A percentile compares a stretch with the other conserved stretches of the same genome.
Evolutionary conservation across 805 yeast species (phyloP).

Genomic region (Cyberlindnera petersonii): DNA sequence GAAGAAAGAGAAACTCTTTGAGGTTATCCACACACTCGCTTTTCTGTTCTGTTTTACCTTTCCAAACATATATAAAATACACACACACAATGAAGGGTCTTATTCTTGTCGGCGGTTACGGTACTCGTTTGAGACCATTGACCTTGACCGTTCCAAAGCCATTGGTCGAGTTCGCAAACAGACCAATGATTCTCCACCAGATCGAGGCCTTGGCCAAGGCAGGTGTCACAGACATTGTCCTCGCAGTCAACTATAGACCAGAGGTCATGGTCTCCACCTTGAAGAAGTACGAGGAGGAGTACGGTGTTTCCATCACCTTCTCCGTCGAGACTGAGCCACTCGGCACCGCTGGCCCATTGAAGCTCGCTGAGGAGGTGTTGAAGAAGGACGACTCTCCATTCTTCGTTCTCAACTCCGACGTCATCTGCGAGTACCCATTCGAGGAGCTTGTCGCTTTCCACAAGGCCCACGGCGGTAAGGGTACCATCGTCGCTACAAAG

Average conservation of each 20-base stretch:
- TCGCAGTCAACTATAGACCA: constrained; percentile 99
- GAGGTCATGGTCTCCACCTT: constrained; percentile 97
- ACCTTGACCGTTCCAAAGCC: constrained; percentile 95
- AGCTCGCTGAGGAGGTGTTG: constrained; percentile 90
- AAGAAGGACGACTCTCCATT: constrained; percentile 95
- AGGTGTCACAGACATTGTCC: constrained; percentile 97
- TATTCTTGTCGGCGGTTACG: constrained; percentile 99
- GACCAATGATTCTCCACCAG: constrained; percentile 98
- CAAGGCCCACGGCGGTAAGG: constrained; percentile 92
- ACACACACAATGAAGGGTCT: constrained; percentile 82
- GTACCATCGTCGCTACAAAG: constrained; percentile 98
- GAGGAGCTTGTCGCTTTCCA: constrained; percentile 89
- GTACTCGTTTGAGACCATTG: constrained; percentile 99
- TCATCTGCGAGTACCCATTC: constrained; percentile 98
- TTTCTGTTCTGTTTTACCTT: neutral
- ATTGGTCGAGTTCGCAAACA: constrained; percentile 95
- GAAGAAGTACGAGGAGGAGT: constrained; percentile 89
- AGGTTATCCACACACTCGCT: constrained; percentile 9
- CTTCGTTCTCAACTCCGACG: constrained; percentile 97
- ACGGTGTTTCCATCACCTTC: constrained; percentile 92
- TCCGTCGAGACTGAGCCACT: constrained; percentile 99
- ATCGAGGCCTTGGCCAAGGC: constrained; percentile 97
- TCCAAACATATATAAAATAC: neutral
- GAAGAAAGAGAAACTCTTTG: constrained; percentile 16
- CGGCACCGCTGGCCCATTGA: constrained; percentile 99